Percentiles rank a stretch among this genome's conserved stretches.
Conservation (phyloP, 2,329 filamentous ascomycete genomes). For the Alternaria infectoria region DNA sequence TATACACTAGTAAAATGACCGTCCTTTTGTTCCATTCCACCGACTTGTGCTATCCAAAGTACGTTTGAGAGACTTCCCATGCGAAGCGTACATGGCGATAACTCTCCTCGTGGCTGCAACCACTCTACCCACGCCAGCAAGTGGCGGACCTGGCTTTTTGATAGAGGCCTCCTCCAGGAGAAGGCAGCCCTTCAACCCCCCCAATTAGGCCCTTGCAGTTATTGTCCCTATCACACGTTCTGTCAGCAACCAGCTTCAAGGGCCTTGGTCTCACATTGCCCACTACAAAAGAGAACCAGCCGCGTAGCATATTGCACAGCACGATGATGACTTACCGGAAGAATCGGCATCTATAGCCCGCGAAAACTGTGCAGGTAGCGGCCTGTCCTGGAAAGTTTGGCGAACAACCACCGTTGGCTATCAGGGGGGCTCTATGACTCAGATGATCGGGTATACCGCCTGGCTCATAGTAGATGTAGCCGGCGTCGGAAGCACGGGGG, state of each 20-base stretch:
- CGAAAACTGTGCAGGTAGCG: not conserved
- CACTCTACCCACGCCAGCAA: not conserved
- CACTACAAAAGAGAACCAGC: too few species aligned
- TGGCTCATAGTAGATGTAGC: not conserved
- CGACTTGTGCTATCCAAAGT: not conserved
- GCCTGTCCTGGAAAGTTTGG: not conserved
- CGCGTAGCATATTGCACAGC: too few species aligned
- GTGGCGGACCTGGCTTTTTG: not conserved
- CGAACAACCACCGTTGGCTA: not conserved
- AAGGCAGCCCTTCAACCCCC: not conserved
- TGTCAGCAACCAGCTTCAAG: not conserved
- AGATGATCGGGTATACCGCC: not conserved
- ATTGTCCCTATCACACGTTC: not conserved
- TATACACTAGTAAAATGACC: not conserved
- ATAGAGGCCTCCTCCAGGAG: not conserved
- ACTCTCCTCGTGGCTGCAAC: rapidly evolving
- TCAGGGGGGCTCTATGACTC: not conserved
- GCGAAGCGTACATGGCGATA: not conserved
- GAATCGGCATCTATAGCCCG: not conserved
- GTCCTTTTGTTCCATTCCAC: not conserved
- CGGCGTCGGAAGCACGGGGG: not conserved
- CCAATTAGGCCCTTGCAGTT: not conserved
- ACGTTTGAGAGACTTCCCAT: not conserved
- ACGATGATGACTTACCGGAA: not conserved
- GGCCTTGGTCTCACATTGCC: not conserved